Evolutionary conservation across 345 rosid species (phyloP), one percentile per base, ranked within the genome.

Genomic region (Acer campestre): DNA sequence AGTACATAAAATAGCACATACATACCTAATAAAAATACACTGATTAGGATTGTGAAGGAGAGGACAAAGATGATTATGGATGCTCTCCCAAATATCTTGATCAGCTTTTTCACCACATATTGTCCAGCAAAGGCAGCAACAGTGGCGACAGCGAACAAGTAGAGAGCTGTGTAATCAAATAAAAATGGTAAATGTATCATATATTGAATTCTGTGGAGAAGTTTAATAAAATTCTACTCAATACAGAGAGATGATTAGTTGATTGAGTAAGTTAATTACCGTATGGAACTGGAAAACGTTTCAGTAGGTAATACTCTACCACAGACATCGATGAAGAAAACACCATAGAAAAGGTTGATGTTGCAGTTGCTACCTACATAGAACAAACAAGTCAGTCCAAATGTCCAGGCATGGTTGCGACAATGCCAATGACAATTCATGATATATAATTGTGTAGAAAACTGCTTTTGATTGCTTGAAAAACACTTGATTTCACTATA

Each of bases 241-340:
- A 23, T 10, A 61, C 18, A 11, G 16, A 56, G n/a, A 58, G 31
- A 29, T 29, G 20, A 7, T 31, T 48, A 27, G 10, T 16, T 63
- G 35, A 29, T 29, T 7, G 2, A 61, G 3, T 63, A 35, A 76
- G 7, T 62, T 81, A 86, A 29, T 29, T 29, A 29, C 91, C 89
- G 40, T 86, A 86, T 61, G 91, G 88, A 27, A 88, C 77, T 9
- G 89, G 88, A 65, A 86, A 88, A 71, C 89, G 83, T 74, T 84
- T 80, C 1, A 87, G 79, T n/a, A 87, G 85, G 67, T 82, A 85
- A 62, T 82, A 87, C 62, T 87, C 88, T 11, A 88, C 61, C 1
- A 81, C 91, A 6, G 88, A 81, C 85, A 88, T 79, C 11, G 89
- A 82, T 44, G 91, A 79, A 7, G 89, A 88, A 68, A 88, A 86